Base-by-base conservation (phyloP, 306 rosid species). In the Amphicarpaea edgeworthii region DNA sequence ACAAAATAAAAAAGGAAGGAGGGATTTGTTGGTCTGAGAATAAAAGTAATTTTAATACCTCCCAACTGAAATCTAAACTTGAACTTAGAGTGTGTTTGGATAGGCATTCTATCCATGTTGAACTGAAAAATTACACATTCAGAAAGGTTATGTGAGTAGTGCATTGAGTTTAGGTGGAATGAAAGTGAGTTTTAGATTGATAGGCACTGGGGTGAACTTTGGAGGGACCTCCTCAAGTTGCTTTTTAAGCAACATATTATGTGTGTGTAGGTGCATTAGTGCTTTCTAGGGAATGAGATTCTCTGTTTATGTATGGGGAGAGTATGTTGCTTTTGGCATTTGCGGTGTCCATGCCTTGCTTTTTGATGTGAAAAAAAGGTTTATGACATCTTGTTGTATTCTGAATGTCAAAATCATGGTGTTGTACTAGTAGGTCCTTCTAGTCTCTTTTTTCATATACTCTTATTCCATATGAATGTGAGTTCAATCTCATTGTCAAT, bases 301-400 rank as follows among this genome's bases (percentile, higher is more conserved):
- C 73, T 67, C 54, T 16, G 24, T 11, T 54, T 37, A 9, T 71
- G 59, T 45, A 45, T 30, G 40, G n/a, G n/a, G n/a, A n/a, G n/a
- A n/a, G n/a, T 34, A 34, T 51, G 8, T 72, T 78, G 68, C 74
- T 45, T 72, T 51, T 80, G 53, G 20, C 58, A 17, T 69, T 61
- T 63, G 41, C 40, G 46, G 55, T 70, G 51, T 19, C 30, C 15
- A 5, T 66, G 54, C 28, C 49, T 83, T 53, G 21, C 28, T 53
- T 79, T 51, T 21, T 45, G 79, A 45, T 23, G 73, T 7, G 47
- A 11, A 49, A 28, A 30, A 76, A 76, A 8, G 24, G 43, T 51
- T 41, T 54, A 46, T 63, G 72, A 21, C 63, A 37, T 21, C 10
- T 54, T 41, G 1, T 24, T 76, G 47, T 51, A 10, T 72, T 75